A percentile compares a stretch with the other conserved stretches of the same genome.
phyloP scores from a whole-genome alignment of 2,329 filamentous ascomycete species.

The Alternaria rosae region DNA sequence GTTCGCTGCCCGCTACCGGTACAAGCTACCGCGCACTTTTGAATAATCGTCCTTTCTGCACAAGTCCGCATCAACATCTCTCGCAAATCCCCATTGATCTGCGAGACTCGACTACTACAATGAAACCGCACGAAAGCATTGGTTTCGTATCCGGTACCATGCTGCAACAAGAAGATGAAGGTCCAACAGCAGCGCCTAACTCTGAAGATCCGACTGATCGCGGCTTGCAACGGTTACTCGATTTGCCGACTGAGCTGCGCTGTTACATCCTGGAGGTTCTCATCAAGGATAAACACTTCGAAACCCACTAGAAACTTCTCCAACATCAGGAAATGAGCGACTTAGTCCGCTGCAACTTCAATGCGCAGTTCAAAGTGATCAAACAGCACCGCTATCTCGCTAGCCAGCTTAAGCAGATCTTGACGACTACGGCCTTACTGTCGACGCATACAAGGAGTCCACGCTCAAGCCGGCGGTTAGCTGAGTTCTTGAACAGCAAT shows the following conservation, averaged over 20 bases:
- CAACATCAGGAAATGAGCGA: conserved; percentile 1
- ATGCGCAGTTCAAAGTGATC: neutral
- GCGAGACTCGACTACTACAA: neutral
- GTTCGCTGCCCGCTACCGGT: neutral
- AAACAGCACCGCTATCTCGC: neutral
- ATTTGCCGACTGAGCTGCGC: neutral
- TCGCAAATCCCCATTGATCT: rapidly evolving
- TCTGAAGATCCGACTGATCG: neutral
- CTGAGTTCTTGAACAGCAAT: neutral
- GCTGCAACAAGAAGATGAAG: neutral
- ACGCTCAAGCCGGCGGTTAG: neutral
- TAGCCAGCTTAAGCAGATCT: conserved; percentile 2
- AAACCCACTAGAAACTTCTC: neutral
- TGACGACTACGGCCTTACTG: neutral
- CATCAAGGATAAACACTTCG: neutral
- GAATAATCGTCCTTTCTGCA: neutral
- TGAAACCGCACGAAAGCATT: neutral
- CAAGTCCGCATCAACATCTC: neutral
- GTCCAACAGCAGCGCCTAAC: neutral
- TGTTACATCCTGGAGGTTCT: neutral
- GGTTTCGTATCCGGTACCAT: neutral
- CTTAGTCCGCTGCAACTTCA: conserved; percentile 7
- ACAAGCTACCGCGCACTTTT: neutral
- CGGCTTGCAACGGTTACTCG: neutral
- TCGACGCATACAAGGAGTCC: neutral